Base-by-base conservation (phyloP, 208 protist species). In the Sergeia podlipaevii region DNA sequence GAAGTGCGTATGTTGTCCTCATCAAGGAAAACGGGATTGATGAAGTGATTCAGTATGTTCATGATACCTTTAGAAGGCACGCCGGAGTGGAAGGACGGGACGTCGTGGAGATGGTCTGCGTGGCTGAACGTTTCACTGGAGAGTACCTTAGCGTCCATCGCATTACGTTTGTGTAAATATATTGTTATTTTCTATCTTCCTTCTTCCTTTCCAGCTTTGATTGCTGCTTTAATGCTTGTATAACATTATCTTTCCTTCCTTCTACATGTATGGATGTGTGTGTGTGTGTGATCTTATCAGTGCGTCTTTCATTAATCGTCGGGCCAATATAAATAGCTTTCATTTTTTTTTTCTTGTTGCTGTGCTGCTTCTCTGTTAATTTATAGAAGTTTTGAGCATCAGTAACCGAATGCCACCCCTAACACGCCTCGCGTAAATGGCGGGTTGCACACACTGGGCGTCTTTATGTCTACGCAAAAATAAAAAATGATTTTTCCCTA, bases 1-100 rank as follows among this genome's bases (percentile, higher is more conserved):
- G 85, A 3, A 49, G 55, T 0, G 83, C 75, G 53, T 93, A 91
- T 29, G 57, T 95, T 32, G 73, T 95, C 32, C 74, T 88, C 13
- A 89, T 93, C 18, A 65, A 69, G 17, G 85, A 93, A 43, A 95
- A 95, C 60, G 77, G 93, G 24, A 60, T 87, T 4, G 54, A 39
- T 2, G 85, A 91, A 18, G 71, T 95, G 39, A 52, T 71, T 18
- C 48, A 15, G 8, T 67, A 45, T 24, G 60, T 77, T 8, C 65
- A 76, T 20, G 18, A 53, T 17, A 34, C 47, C 23, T 90, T 95
- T 64, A 53, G 65, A 5, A 28, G 15, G 17, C 62, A 63, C 63
- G 18, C 20, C 2, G 28, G 30, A 24, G 15, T 23, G 41, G 34
- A 29, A 52, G 28, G 36, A 52, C 17, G 0, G 18, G 60, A 46